A percentile compares a stretch with the other conserved stretches of the same genome.
These are phyloP conservation scores for Tetrapisispora pingtungensis DNA, from an alignment of 805 yeast species.

Conservation along the genomic window DNA sequence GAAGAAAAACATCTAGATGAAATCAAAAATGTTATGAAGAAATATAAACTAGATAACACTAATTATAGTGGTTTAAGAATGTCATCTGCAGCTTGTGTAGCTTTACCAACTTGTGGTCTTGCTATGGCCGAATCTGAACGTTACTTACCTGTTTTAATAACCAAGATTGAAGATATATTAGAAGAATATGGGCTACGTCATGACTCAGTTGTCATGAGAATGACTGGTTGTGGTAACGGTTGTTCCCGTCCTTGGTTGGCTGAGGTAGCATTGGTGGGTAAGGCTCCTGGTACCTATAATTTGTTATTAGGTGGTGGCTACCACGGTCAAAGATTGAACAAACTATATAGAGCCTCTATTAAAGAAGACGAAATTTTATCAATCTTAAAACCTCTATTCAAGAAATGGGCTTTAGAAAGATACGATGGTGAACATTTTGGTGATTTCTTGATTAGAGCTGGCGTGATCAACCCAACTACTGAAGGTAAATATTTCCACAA, in stretches of 20 bases:
- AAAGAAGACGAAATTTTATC: slow-evolving; percentile 81
- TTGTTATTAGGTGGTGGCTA: slow-evolving; percentile 94
- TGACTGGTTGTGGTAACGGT: slow-evolving; percentile 99
- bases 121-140: slow-evolving; percentile 99
- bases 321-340: slow-evolving; percentile 86
- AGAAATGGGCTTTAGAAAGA: slow-evolving; percentile 90
- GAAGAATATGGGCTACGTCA: slow-evolving; percentile 91
- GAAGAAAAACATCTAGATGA: slow-evolving; percentile 54
- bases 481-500: slow-evolving; percentile 95
- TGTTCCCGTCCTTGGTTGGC: slow-evolving; percentile 99
- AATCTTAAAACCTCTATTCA: slow-evolving; percentile 74
- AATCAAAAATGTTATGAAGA: slow-evolving; percentile 53
- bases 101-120: slow-evolving; percentile 96
- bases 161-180: slow-evolving; percentile 73
- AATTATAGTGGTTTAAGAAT: slow-evolving; percentile 75
- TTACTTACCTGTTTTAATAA: slow-evolving; percentile 65
- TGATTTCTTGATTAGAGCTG: slow-evolving; percentile 79
- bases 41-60: slow-evolving; percentile 76
- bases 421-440: slow-evolving; percentile 90
- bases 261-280: slow-evolving; percentile 90
- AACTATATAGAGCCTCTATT: slow-evolving; percentile 76
- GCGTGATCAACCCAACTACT: slow-evolving; percentile 77
- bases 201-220: slow-evolving; percentile 90
- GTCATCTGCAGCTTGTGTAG: slow-evolving; percentile 94
- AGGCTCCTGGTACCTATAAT: slow-evolving; percentile 88